These are phyloP conservation scores for Rusavskia elegans DNA, from an alignment of 495 filamentous ascomycete species.

Conservation along the genomic window DNA sequence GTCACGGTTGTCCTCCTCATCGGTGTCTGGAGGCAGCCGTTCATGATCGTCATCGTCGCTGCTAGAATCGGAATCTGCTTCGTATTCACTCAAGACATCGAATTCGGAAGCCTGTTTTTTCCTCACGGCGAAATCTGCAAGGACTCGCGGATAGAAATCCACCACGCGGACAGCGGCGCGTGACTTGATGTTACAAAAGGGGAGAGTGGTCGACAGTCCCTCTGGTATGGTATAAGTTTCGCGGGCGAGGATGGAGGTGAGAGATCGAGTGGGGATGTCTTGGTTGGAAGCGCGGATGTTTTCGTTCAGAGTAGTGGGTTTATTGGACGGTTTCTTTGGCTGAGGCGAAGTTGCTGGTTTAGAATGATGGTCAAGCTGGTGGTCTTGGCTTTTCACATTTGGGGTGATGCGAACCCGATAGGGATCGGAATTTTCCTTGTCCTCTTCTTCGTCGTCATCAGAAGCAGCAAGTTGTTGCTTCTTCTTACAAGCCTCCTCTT, in stretches of 20 bases:
- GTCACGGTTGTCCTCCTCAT: conserved; percentile 6
- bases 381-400: background rate
- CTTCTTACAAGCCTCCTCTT: background rate
- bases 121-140: conserved; percentile 59
- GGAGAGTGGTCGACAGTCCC: conserved; percentile 30
- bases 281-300: conserved; percentile 20
- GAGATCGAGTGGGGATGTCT: conserved; percentile 13
- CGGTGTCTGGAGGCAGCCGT: conserved; percentile 1
- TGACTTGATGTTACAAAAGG: conserved; percentile 66
- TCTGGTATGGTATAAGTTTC: conserved; percentile 24
- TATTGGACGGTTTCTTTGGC: conserved; percentile 16
- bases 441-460: conserved; percentile 11
- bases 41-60: conserved; percentile 15
- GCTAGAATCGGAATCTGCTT: conserved; percentile 18
- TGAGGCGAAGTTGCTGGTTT: background rate
- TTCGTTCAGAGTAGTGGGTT: background rate
- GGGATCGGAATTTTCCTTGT: conserved; percentile 14
- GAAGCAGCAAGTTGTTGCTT: conserved; percentile 11
- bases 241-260: conserved; percentile 29
- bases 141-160: conserved; percentile 56
- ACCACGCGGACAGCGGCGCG: conserved; percentile 52
- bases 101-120: conserved; percentile 24
- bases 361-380: background rate
- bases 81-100: conserved; percentile 30
- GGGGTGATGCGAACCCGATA: background rate